A percentile compares a stretch with the other conserved stretches of the same genome.
Evolutionary conservation across 1,284 basidiomycete species (phyloP).

Genomic region (Ustilago loliicola): DNA sequence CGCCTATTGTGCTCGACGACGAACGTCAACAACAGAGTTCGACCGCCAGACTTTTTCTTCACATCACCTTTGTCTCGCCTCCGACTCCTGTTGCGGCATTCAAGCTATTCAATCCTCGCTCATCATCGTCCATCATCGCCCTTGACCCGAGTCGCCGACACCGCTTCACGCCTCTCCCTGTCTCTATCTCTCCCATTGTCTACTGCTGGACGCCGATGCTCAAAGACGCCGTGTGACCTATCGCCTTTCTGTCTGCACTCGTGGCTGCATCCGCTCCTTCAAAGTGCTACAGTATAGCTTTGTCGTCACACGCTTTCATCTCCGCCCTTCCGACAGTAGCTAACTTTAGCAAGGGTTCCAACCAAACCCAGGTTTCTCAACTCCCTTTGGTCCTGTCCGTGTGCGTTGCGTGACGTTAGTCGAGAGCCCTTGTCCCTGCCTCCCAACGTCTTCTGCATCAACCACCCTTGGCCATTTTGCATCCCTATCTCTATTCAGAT

Average conservation of each 20-base stretch:
- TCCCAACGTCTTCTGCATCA: not conserved
- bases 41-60: not conserved
- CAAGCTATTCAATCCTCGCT: not conserved
- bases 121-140: not conserved
- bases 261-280: slow-evolving; percentile 7
- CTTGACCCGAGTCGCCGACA: not conserved
- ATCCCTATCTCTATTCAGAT: not conserved
- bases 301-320: slow-evolving; percentile 23
- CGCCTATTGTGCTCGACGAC: not conserved
- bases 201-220: not conserved
- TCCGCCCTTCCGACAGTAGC: slow-evolving; percentile 16
- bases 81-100: slow-evolving; percentile 20
- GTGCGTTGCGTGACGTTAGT: not conserved
- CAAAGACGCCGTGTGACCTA: slow-evolving; percentile 13
- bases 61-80: slow-evolving; percentile 14
- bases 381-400: not conserved
- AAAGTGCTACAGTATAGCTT: not conserved
- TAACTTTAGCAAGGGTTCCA: slow-evolving; percentile 20
- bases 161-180: too few species aligned
- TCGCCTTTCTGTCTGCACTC: slow-evolving; percentile 1
- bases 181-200: not conserved
- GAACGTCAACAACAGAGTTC: not conserved
- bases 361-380: slow-evolving; percentile 30
- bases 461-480: not conserved
- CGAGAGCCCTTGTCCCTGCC: not conserved